Evolutionary conservation across 2,329 filamentous ascomycete species (phyloP).

Genomic region (Metarhizium guizhouense): DNA sequence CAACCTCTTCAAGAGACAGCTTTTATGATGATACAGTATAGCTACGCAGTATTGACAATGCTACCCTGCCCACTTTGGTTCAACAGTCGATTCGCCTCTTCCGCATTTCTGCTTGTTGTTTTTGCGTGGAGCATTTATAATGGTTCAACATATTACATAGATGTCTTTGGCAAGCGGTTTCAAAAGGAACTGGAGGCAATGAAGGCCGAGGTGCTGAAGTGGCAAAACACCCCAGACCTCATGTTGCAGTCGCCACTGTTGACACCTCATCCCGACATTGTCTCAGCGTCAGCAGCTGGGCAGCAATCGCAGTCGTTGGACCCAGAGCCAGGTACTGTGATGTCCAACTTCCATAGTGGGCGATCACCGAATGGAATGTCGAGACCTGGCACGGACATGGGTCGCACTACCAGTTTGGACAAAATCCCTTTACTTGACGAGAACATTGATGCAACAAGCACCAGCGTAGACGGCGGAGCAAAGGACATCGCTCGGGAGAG

Average conservation of each 20-base stretch:
- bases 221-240: conserved; percentile 58
- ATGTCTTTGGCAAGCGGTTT: conserved; percentile 93
- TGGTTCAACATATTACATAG: conserved; percentile 94
- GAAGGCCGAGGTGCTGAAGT: conserved; percentile 80
- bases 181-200: conserved; percentile 91
- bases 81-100: conserved; percentile 73
- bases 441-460: conserved; percentile 22
- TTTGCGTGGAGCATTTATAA: conserved; percentile 96
- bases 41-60: conserved; percentile 87
- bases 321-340: conserved; percentile 1
- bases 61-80: conserved; percentile 94
- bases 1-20: conserved; percentile 69
- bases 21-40: conserved; percentile 95
- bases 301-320: conserved; percentile 10
- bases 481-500: conserved; percentile 39
- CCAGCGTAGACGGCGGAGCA: conserved; percentile 34
- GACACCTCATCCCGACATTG: conserved; percentile 18
- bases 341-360: background rate
- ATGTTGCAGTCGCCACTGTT: conserved; percentile 26
- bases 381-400: conserved; percentile 11
- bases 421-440: conserved; percentile 50
- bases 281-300: conserved; percentile 6
- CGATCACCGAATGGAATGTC: conserved; percentile 7
- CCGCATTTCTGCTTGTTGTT: conserved; percentile 67
- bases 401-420: conserved; percentile 32